Conservation (phyloP, 129 eudicot species). For the Chrysanthemum seticuspe region DNA sequence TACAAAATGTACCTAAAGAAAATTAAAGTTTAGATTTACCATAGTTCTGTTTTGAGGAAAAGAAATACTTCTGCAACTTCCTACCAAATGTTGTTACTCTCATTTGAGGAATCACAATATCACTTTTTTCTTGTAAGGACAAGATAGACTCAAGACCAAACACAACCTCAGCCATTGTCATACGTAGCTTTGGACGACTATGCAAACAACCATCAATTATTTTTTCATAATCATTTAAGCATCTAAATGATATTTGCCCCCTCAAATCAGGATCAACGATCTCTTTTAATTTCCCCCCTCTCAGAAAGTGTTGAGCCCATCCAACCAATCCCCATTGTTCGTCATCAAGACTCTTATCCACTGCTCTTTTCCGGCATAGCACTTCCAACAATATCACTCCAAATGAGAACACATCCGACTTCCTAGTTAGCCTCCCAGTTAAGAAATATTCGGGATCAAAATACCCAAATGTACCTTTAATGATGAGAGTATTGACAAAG, state of each 20-base stretch:
- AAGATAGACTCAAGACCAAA: not conserved
- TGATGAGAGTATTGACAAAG: not conserved
- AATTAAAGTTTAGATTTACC: not conserved
- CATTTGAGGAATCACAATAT: not conserved
- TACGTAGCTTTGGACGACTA: not conserved
- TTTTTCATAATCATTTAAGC: conserved; percentile 3
- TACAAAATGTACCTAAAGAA: too few species aligned
- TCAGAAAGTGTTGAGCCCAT: conserved; percentile 8
- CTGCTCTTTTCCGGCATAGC: conserved; percentile 5
- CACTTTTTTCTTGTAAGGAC: not conserved
- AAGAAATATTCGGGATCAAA: conserved; percentile 16
- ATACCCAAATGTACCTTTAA: conserved; percentile 22
- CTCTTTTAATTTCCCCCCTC: not conserved
- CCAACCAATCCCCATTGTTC: not conserved
- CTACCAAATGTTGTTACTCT: not conserved
- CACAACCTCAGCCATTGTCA: conserved; percentile 15
- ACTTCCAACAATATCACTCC: conserved; percentile 21
- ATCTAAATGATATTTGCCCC: conserved; percentile 8
- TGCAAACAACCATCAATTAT: conserved; percentile 7
- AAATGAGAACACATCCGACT: conserved; percentile 20
- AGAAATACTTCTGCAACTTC: conserved; percentile 15
- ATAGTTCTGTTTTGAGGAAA: not conserved
- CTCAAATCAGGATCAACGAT: conserved; percentile 3
- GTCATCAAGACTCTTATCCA: conserved; percentile 11
- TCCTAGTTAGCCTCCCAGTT: conserved; percentile 19